These are phyloP conservation scores for Trichoderma polysporum DNA, from an alignment of 2,329 filamentous ascomycete species.

Conservation along the genomic window DNA sequence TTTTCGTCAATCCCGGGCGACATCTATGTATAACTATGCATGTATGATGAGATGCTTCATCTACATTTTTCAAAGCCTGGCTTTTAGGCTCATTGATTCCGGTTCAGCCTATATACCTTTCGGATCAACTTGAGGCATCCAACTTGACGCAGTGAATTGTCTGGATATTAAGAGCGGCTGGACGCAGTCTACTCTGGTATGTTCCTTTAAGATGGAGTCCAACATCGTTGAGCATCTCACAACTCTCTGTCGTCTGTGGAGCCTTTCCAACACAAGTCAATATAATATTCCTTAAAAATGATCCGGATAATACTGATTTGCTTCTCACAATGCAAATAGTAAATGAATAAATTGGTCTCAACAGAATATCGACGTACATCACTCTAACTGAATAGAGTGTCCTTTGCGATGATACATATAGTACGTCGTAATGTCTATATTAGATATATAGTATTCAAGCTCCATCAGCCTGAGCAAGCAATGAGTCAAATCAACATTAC, in stretches of 20 bases:
- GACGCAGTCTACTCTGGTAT: background rate
- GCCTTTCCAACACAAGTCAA: background rate
- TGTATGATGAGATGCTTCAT: background rate
- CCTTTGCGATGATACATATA: background rate
- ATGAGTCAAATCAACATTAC: background rate
- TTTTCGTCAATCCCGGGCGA: background rate
- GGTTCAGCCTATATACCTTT: conserved; percentile 2
- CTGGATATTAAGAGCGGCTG: background rate
- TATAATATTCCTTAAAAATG: background rate
- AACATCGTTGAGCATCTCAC: background rate
- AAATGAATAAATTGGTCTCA: background rate
- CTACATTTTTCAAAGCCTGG: background rate
- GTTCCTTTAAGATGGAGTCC: background rate
- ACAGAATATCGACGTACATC: background rate
- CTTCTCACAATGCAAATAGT: background rate
- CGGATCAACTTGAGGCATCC: background rate
- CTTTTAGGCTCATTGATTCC: background rate
- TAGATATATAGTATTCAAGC: background rate
- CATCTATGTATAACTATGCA: background rate
- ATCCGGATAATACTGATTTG: background rate
- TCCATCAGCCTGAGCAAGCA: background rate
- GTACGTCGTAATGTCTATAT: background rate
- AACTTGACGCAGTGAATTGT: background rate
- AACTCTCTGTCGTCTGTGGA: background rate
- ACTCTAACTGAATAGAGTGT: background rate